phyloP scores from a whole-genome alignment of 768 basidiomycete species.

The Cubamyces sp. region DNA sequence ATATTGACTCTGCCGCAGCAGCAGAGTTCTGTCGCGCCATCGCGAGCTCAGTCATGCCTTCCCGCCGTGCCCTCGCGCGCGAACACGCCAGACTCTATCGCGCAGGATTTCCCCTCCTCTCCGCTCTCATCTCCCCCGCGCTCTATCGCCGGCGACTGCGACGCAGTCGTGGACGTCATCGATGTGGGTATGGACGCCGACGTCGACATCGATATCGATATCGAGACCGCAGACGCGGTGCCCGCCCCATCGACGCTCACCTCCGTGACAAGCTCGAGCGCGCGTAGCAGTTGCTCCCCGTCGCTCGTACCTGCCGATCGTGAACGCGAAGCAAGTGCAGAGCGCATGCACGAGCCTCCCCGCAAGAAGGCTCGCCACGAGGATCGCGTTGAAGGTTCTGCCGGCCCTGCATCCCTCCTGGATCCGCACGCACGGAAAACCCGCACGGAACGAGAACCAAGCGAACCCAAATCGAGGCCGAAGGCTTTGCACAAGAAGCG shows the following conservation, averaged over 20 bases:
- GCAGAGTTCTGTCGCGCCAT: background rate
- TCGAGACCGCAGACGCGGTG: background rate
- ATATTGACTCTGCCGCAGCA: background rate
- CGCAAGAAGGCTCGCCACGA: constrained; percentile 16
- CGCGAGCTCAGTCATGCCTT: background rate
- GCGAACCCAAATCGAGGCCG: background rate
- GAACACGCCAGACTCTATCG: constrained; percentile 1
- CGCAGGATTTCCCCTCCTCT: constrained; percentile 17
- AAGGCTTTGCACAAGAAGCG: constrained; percentile 18
- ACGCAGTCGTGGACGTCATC: background rate
- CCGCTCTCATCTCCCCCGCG: constrained; percentile 25
- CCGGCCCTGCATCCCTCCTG: no score
- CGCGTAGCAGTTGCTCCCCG: background rate
- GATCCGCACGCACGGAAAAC: no score
- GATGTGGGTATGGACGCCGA: constrained; percentile 2
- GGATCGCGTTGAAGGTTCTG: background rate
- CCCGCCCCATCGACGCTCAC: background rate
- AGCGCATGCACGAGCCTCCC: background rate
- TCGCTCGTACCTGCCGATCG: background rate
- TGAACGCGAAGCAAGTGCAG: background rate
- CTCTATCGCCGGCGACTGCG: constrained; percentile 1
- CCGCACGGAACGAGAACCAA: background rate
- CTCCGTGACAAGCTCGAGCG: background rate
- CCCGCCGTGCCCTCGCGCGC: constrained; percentile 1
- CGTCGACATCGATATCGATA: background rate